These are phyloP conservation scores for Aspergillus indologenus DNA, from an alignment of 495 filamentous ascomycete genomes.

Conservation along the genomic window DNA sequence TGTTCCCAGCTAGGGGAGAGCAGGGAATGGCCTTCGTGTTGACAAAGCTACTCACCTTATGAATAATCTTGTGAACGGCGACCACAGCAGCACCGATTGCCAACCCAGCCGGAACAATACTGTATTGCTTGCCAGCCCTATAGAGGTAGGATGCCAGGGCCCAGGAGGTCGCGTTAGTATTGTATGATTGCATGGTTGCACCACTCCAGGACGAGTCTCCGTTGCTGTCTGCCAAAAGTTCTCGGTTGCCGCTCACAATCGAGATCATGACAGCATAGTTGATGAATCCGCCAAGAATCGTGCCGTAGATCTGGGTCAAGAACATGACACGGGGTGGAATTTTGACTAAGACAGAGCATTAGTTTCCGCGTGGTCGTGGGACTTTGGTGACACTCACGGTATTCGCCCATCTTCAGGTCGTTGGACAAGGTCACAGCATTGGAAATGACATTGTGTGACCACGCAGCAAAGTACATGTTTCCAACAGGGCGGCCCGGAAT, in stretches of 20 bases:
- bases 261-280: conserved; percentile 51
- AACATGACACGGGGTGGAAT: conserved; percentile 47
- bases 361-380: neutral
- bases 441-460: conserved; percentile 37
- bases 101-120: conserved; percentile 47
- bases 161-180: conserved; percentile 44
- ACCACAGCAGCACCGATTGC: conserved; percentile 40
- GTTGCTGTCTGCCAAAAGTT: conserved; percentile 33
- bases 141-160: conserved; percentile 44
- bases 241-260: conserved; percentile 36
- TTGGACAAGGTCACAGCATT: conserved; percentile 36
- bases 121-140: conserved; percentile 26
- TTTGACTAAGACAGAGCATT: conserved; percentile 29
- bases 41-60: conserved; percentile 25
- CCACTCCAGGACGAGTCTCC: conserved; percentile 50
- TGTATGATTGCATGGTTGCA: conserved; percentile 39
- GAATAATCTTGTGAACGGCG: conserved; percentile 38
- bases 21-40: neutral
- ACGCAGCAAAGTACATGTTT: conserved; percentile 44
- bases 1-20: neutral
- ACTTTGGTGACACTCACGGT: conserved; percentile 20
- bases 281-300: conserved; percentile 43
- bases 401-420: conserved; percentile 39
- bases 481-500: conserved; percentile 44
- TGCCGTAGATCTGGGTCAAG: conserved; percentile 42